These are phyloP conservation scores for Gracilaria domingensis DNA, from an alignment of 23 red algal species.

Conservation along the genomic window DNA sequence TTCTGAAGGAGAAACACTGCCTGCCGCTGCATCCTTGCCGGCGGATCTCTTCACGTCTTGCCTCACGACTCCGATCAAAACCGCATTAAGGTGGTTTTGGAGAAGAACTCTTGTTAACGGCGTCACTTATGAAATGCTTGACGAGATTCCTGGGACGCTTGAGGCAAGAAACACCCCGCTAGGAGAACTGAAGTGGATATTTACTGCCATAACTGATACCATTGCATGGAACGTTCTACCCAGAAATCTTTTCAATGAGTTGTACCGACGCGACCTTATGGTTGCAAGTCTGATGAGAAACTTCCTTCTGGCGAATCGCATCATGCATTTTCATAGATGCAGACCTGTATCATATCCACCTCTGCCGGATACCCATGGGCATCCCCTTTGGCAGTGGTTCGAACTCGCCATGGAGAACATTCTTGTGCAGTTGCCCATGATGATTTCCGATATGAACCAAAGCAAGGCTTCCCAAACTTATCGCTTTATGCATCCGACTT, in stretches of 20 bases:
- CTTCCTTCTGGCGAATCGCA: constrained; percentile 90
- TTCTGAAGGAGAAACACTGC: constrained; percentile 76
- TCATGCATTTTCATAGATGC: constrained; percentile 88
- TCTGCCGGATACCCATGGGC: constrained; percentile 79
- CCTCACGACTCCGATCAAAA: constrained; percentile 98
- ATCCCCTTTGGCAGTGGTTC: constrained; percentile 91
- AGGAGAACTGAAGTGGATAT: constrained; percentile 88
- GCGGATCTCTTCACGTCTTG: constrained; percentile 98
- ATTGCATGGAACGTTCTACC: constrained; percentile 98
- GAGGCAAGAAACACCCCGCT: constrained; percentile 87
- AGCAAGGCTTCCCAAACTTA: constrained; percentile 4
- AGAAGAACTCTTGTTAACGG: constrained; percentile 63
- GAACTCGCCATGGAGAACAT: constrained; percentile 93
- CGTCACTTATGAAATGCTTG: constrained; percentile 84
- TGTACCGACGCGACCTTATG: constrained; percentile 95
- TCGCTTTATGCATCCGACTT: constrained; percentile 27
- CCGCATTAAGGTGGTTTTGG: constrained; percentile 85
- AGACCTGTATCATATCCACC: constrained; percentile 79
- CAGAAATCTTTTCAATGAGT: constrained; percentile 80
- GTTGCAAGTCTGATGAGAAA: constrained; percentile 94
- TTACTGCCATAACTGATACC: constrained; percentile 96
- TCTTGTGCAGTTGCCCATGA: constrained; percentile 87
- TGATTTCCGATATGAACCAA: constrained; percentile 64
- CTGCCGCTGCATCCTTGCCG: constrained; percentile 75
- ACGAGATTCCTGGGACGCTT: constrained; percentile 91